Evolutionary conservation across 1,139 yeast species (phyloP), one percentile per base, ranked within the genome.

Genomic region (Pichia sp.): DNA sequence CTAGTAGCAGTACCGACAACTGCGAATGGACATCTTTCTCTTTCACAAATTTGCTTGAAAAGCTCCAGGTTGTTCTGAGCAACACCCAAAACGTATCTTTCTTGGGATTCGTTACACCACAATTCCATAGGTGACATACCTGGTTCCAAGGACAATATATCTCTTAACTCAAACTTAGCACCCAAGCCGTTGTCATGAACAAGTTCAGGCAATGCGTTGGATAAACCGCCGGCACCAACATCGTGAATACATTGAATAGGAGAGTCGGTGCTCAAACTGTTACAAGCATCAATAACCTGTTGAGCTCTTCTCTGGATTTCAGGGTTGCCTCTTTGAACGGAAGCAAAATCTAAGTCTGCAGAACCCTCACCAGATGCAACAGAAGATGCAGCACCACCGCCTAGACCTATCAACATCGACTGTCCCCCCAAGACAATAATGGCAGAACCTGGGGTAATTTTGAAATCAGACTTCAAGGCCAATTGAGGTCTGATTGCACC

Each of bases 61-160:
- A 75, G 64, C 3, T 80, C 81, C 58, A 93, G 73, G 66, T 90
- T 87, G 57, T 83, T 84, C 51, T 89, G 90, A 12, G 91, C 80
- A 57, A 93, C 96, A 58, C 96, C 99, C 65, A 95, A 71, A 28
- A 95, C 99, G 66, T 91, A 95, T 70, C 99, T 83, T 71, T 95
- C 99, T 73, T 95, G 99, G 5, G 99, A 95, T 72, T 95, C 99
- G 65, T 95, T 91, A 80, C 99, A 95, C 99, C 99, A 95, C 61
- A 95, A 90, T 74, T 95, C 99, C 96, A 93, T 88, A 51, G 99
- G 98, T 9, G 98, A 91, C 98, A 95, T 90, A 53, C 98, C 96
- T 47, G 96, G 96, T 70, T 95, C 99, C 59, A 90, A 80, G 39
- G 91, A 85, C 53, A 96, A 81, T 53, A 95, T 85, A 53, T 91